Conservation (phyloP, 176 grass and related monocot species). For the Leersia perrieri region DNA sequence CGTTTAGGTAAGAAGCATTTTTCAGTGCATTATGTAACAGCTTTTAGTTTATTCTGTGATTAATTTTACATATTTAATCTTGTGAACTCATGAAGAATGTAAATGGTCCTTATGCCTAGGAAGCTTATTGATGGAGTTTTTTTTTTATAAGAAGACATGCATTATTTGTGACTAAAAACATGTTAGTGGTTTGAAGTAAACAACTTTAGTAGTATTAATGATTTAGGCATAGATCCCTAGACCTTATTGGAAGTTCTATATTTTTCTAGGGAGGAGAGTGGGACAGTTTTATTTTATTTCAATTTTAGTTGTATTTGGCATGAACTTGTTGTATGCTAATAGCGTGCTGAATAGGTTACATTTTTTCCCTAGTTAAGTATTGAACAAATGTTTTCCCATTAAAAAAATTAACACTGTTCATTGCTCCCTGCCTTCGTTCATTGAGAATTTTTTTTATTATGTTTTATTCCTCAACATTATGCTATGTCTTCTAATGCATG, state of each 20-base stretch:
- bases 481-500: neutral
- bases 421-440: neutral
- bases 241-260: neutral
- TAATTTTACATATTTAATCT: neutral
- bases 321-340: neutral
- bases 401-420: neutral
- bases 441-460: neutral
- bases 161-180: too few species aligned
- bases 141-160: neutral
- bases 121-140: neutral
- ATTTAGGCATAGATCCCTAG: neutral
- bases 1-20: neutral
- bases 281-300: neutral
- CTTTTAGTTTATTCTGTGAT: neutral
- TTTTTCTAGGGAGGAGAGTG: neutral
- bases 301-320: neutral
- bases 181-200: neutral
- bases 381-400: neutral
- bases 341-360: neutral
- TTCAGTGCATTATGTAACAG: neutral
- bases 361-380: neutral
- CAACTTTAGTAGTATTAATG: neutral
- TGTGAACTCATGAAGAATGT: neutral
- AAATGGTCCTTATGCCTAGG: neutral
- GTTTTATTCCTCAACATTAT: neutral